Percentiles rank a stretch among this genome's conserved stretches.
Conservation (phyloP, 176 grass and related monocot genomes). For the Hyparrhenia diplandra region DNA sequence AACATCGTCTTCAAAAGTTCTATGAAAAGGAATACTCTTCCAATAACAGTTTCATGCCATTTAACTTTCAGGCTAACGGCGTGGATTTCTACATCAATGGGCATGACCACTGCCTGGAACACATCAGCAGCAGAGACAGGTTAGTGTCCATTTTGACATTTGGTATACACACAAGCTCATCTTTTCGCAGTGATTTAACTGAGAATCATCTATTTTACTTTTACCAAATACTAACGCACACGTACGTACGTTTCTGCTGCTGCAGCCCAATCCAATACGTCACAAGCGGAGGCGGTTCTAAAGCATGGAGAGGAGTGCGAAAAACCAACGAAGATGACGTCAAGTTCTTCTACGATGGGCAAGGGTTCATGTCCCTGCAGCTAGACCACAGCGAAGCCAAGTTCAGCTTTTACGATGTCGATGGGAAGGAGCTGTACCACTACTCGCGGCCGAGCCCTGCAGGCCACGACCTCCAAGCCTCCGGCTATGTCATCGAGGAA, state of each 20-base stretch:
- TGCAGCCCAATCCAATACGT: conserved; percentile 80
- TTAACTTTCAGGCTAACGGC: conserved; percentile 33
- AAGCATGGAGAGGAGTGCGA: conserved; percentile 71
- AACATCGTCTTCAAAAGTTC: no score
- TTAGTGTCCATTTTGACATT: neutral
- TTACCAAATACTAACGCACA: neutral
- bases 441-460: conserved; percentile 26
- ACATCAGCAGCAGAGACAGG: conserved; percentile 92
- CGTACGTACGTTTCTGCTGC: neutral
- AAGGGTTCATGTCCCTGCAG: conserved; percentile 92
- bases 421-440: conserved; percentile 48
- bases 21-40: neutral
- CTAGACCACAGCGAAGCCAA: conserved; percentile 32
- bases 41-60: neutral
- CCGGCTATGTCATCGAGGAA: conserved; percentile 7
- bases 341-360: conserved; percentile 81
- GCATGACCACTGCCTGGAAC: conserved; percentile 91
- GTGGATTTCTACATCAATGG: conserved; percentile 82
- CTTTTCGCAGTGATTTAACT: neutral
- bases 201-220: neutral
- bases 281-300: conserved; percentile 87
- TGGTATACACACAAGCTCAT: neutral
- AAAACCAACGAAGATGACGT: conserved; percentile 54
- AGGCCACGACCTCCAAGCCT: conserved; percentile 9
- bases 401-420: conserved; percentile 63